These are phyloP conservation scores for Phoma sp. DNA, from an alignment of 2,329 filamentous ascomycete genomes.

Conservation along the genomic window DNA sequence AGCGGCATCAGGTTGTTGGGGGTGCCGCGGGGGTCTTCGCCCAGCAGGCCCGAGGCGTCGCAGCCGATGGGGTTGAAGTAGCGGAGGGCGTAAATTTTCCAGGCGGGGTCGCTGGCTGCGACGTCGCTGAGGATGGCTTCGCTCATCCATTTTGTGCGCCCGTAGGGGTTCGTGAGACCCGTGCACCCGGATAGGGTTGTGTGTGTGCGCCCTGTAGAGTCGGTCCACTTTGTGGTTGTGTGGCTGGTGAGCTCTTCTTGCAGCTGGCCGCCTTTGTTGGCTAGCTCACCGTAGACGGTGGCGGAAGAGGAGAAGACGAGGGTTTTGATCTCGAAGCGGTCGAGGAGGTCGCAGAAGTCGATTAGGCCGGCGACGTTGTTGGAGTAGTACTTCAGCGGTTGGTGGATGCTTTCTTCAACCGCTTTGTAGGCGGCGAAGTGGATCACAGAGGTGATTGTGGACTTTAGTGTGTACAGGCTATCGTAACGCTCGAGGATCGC, in stretches of 20 bases:
- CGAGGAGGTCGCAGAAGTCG: slow-evolving; percentile 60
- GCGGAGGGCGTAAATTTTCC: slow-evolving; percentile 64
- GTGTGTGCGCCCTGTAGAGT: too few species aligned
- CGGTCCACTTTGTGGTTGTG: too few species aligned
- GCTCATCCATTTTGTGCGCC: slow-evolving; percentile 67
- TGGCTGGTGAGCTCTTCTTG: too few species aligned
- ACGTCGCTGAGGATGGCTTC: slow-evolving; percentile 68
- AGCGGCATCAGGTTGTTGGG: slow-evolving; percentile 71
- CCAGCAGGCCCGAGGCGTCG: slow-evolving; percentile 67
- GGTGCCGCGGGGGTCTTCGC: slow-evolving; percentile 67
- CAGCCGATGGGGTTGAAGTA: slow-evolving; percentile 70
- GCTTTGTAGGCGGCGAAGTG: slow-evolving; percentile 71
- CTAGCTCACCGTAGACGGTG: too few species aligned
- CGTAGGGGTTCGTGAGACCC: slow-evolving; percentile 62
- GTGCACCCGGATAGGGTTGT: too few species aligned
- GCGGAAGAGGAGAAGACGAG: slow-evolving; percentile 65
- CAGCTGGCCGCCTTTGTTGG: too few species aligned
- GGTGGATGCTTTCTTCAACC: slow-evolving; percentile 64
- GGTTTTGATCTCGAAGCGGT: slow-evolving; percentile 63
- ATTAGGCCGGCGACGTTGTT: slow-evolving; percentile 69
- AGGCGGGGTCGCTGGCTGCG: slow-evolving; percentile 62
- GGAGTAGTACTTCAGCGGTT: slow-evolving; percentile 66
- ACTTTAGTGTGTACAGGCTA: slow-evolving; percentile 26
- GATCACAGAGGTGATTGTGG: slow-evolving; percentile 63
- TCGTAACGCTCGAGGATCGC: slow-evolving; percentile 10